These are phyloP conservation scores for Pulveroboletus sp. DNA, from an alignment of 768 basidiomycete species.

Conservation along the genomic window DNA sequence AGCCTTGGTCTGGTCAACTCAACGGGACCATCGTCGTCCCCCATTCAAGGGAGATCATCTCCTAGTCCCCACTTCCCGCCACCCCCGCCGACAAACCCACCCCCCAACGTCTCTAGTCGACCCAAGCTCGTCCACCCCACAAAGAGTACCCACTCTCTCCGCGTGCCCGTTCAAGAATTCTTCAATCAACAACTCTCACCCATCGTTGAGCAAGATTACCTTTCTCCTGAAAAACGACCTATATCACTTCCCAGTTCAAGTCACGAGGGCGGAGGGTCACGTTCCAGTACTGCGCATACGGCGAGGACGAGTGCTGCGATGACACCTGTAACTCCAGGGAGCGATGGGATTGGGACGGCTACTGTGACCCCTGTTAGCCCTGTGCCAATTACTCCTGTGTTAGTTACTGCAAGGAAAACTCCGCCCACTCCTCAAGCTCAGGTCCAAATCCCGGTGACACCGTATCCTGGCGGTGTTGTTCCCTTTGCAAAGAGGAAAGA, in stretches of 20 bases:
- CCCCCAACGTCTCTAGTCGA: constrained; percentile 24
- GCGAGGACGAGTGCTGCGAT: constrained; percentile 31
- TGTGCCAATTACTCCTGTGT: constrained; percentile 27
- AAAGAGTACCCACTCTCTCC: constrained; percentile 41
- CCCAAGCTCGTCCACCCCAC: constrained; percentile 31
- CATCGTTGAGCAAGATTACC: constrained; percentile 60
- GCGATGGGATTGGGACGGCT: constrained; percentile 15
- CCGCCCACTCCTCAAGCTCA: constrained; percentile 11
- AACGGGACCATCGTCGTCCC: constrained; percentile 5
- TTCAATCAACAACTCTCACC: constrained; percentile 50
- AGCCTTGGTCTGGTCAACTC: constrained; percentile 1
- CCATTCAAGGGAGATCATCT: constrained; percentile 19
- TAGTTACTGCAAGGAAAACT: constrained; percentile 14
- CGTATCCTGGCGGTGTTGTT: constrained; percentile 14
- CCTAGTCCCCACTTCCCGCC: constrained; percentile 32
- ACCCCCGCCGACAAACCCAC: constrained; percentile 28
- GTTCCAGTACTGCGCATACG: constrained; percentile 27
- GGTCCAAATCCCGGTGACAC: constrained; percentile 20
- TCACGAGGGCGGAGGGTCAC: constrained; percentile 23
- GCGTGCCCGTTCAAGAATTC: constrained; percentile 32
- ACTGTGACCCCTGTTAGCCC: constrained; percentile 28
- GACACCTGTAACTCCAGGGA: constrained; percentile 26
- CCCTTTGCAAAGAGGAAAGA: constrained; percentile 27
- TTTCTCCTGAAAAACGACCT: constrained; percentile 45
- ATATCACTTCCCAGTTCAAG: constrained; percentile 29